Evolutionary conservation across 1,284 basidiomycete genomes (phyloP), one percentile per base, ranked within the genome.

Genomic region (Papiliotrema terrestris): DNA sequence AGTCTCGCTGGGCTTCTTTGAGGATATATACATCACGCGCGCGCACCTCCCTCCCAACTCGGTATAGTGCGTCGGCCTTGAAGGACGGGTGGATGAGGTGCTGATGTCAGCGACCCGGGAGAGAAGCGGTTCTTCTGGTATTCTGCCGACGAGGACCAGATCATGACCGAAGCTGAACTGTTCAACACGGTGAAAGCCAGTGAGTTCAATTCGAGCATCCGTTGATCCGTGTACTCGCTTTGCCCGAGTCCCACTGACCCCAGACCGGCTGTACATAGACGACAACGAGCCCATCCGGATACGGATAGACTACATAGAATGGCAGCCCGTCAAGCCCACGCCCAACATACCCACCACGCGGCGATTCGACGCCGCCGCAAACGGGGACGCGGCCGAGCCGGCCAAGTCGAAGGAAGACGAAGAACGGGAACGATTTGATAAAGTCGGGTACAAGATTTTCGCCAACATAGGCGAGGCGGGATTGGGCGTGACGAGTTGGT

Each of bases 1-100:
- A 95, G 91, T 97, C 35, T 86, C 88, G 8, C 76, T 96, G 37
- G 88, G 87, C 15, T 98, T 98, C 79, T 98, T 98, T 69, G 90
- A 95, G 71, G 93, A 97, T 68, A 87, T 98, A 38, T 89, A 91
- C 71, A 83, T 98, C 46, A 78, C 77, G 0, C 69, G 88, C 80
- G 43, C 78, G 76, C 35, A 82, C 78, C 53, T 94, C 82, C 78
- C 85, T 84, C 39, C 90, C 8, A 70, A 73, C 53, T 71, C 59
- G 17, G 51, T 60, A 37, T 67, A 63, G 63, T 69, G 46, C 55
- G 50, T 56, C 36, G 42, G 35, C 4, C 14, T 19, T 39, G 8
- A 9, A 20, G 32, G 26, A 41, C 2, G 20, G 19, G 26, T 45
- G 23, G 26, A 8, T 35, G 20, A 38, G 3, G 23, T 37, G 39